A percentile compares a stretch with the other conserved stretches of the same genome.
phyloP scores from a whole-genome alignment of 176 grass and related monocot species.

The Secale cereale region DNA sequence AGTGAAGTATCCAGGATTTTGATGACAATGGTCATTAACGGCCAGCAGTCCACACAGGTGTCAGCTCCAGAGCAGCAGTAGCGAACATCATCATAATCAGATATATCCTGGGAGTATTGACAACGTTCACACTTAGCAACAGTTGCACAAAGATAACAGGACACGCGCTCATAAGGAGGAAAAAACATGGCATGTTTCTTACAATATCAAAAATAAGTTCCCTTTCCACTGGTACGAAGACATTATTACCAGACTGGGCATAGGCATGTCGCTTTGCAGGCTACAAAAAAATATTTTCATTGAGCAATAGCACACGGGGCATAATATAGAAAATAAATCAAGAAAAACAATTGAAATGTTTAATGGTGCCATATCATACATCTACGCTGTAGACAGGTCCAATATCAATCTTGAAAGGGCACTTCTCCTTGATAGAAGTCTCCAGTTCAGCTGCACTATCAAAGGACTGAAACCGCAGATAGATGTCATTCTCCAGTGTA shows the following conservation, averaged over 20 bases:
- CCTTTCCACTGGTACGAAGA: conserved; percentile 79
- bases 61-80: conserved; percentile 96
- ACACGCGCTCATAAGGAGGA: not conserved
- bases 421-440: conserved; percentile 77
- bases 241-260: conserved; percentile 74
- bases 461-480: conserved; percentile 88
- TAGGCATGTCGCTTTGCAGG: conserved; percentile 90
- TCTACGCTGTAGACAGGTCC: conserved; percentile 90
- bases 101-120: conserved; percentile 69
- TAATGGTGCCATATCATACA: conserved; percentile 41
- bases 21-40: conserved; percentile 93
- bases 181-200: conserved; percentile 21
- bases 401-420: conserved; percentile 91
- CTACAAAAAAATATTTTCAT: conserved; percentile 32
- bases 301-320: not conserved
- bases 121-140: not conserved
- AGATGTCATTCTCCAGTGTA: conserved; percentile 89
- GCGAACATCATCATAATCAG: conserved; percentile 97
- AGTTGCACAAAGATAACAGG: not conserved
- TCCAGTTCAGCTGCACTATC: conserved; percentile 65
- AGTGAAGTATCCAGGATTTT: conserved; percentile 85
- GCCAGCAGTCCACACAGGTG: conserved; percentile 84
- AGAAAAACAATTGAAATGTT: not conserved
- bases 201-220: conserved; percentile 97
- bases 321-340: conserved; percentile 1